Base-by-base conservation (phyloP, 2,329 filamentous ascomycete genomes). In the Teratosphaeriaceae sp. region DNA sequence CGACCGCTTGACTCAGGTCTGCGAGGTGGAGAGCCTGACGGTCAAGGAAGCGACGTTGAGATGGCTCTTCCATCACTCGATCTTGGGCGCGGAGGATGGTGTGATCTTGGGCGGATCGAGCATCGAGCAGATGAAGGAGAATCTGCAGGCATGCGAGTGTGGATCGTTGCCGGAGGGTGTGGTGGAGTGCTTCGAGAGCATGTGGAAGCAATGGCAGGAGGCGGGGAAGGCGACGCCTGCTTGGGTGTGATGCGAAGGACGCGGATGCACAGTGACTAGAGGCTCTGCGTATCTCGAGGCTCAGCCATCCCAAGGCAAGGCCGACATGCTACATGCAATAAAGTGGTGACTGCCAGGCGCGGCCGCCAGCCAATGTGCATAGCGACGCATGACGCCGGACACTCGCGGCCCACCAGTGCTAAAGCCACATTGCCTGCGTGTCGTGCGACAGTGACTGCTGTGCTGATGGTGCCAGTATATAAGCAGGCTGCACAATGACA, bases 11-110 rank as follows among this genome's bases (percentile, higher is more conserved):
- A 56, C 60, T 27, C 45, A 55, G 2, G 53, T 55, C 19, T 59
- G 61, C 3, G 51, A 54, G 43, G 65, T 65, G 47, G 60, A 69
- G 44, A 58, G 59, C 1, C 8, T 75, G 21, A 66, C 63, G 0
- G 50, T 68, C 42, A 61, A 64, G 2, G 69, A 73, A 44, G 61
- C 64, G 35, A 68, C 70, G 1, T 45, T 75, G 44, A 52, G 71
- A 18, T 75, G 70, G 70, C 50, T 67, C 18, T 56, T 59, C 11
- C 65, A 74, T 54, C 71, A 75, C 50, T 70, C 64, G 3, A 40
- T 52, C n/a, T 42, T 70, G 27, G 52, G 51, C 7, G 36, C 52
- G 3, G 57, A 57, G 0, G 67, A 70, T 54, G 62, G 51, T 2
- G 49, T 70, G 7, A 67, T 69, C 38, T 52, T 70, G 5, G 66